phyloP scores from a whole-genome alignment of 140 eudicot species.

The Bidens hawaiensis region DNA sequence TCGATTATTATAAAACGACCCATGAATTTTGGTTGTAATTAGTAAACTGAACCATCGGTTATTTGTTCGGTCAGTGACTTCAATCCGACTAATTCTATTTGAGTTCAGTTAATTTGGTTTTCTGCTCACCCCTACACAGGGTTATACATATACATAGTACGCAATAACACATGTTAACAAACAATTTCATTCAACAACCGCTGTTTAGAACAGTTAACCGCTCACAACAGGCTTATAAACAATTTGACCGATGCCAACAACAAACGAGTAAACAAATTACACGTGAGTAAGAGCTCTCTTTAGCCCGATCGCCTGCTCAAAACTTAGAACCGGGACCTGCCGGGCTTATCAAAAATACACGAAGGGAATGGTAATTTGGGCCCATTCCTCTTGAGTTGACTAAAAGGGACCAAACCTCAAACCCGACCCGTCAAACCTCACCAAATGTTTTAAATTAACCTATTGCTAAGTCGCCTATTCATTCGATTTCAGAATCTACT shows the following conservation, averaged over 20 bases:
- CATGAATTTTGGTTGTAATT: no score
- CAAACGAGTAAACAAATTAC: constrained; percentile 26
- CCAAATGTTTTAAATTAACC: constrained; percentile 18
- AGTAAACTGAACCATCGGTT: no score
- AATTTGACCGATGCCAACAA: constrained; percentile 22
- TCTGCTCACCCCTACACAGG: no score
- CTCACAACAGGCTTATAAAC: constrained; percentile 29
- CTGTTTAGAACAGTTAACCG: constrained; percentile 21
- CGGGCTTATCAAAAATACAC: constrained; percentile 43
- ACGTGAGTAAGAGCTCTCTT: constrained; percentile 34
- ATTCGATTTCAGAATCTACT: constrained; percentile 32
- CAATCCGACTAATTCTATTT: no score
- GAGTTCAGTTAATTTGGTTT: no score
- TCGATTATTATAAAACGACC: no score
- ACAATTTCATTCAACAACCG: constrained; percentile 24
- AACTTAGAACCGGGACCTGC: constrained; percentile 23
- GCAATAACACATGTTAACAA: no score
- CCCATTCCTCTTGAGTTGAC: constrained; percentile 36
- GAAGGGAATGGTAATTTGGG: constrained; percentile 37
- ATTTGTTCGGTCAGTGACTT: no score
- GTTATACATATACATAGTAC: no score
- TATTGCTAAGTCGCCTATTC: constrained; percentile 33
- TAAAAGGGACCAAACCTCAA: constrained; percentile 12
- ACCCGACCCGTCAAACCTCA: background rate
- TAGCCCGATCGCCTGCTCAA: constrained; percentile 7